Evolutionary conservation across 495 filamentous ascomycete species (phyloP).

Genomic region (Chaetomium fimeti): DNA sequence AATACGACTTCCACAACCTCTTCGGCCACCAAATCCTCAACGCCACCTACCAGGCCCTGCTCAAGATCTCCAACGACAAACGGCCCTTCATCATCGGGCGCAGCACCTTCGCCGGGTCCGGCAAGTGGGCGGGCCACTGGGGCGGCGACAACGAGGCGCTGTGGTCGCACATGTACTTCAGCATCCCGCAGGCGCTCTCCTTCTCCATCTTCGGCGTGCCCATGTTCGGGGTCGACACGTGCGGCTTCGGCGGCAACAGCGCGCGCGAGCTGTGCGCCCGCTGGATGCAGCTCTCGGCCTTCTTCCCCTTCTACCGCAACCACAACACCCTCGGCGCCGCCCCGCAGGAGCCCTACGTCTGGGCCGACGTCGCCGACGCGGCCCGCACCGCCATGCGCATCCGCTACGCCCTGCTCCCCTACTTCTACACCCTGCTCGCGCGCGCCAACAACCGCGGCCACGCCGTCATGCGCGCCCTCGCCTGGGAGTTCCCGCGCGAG

Average conservation of each 20-base stretch:
- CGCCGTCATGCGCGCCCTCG: conserved; percentile 77
- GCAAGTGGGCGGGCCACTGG: conserved; percentile 85
- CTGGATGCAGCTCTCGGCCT: conserved; percentile 84
- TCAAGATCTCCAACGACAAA: conserved; percentile 59
- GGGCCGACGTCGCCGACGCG: conserved; percentile 67
- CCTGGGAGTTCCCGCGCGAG: conserved; percentile 83
- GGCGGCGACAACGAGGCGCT: conserved; percentile 75
- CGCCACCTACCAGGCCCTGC: conserved; percentile 74
- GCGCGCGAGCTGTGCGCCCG: conserved; percentile 75
- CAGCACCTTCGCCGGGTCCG: conserved; percentile 76
- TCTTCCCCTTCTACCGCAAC: conserved; percentile 88
- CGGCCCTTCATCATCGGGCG: conserved; percentile 86
- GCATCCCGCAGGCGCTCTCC: conserved; percentile 75
- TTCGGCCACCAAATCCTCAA: conserved; percentile 74
- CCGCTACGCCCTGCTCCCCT: conserved; percentile 71
- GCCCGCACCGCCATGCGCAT: conserved; percentile 68
- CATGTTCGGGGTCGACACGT: conserved; percentile 84
- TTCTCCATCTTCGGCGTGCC: conserved; percentile 83
- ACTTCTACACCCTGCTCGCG: conserved; percentile 79
- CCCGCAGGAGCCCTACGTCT: conserved; percentile 74
- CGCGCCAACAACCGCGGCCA: conserved; percentile 64
- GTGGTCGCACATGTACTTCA: conserved; percentile 71
- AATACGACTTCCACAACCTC: conserved; percentile 82
- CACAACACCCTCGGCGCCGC: conserved; percentile 66
- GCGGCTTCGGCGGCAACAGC: conserved; percentile 72